phyloP scores from a whole-genome alignment of 352 stramenopile species.

The Plasmopara halstedii region DNA sequence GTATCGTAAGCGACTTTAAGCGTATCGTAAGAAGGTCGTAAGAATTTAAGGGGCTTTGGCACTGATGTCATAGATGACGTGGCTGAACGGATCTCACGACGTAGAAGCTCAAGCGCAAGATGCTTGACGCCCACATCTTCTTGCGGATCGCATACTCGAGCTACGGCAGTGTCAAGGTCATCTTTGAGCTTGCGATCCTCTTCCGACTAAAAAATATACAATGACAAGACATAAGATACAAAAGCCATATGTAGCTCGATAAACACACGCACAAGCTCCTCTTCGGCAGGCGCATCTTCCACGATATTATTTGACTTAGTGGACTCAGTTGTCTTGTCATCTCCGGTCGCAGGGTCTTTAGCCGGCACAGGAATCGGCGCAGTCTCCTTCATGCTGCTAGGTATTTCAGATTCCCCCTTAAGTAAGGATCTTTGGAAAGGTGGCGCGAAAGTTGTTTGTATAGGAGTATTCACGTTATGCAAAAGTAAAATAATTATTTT shows the following conservation, averaged over 20 bases:
- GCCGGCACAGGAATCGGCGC: conserved; percentile 46
- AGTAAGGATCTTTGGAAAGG: conserved; percentile 16
- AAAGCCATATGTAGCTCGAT: not conserved
- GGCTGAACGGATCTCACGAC: conserved; percentile 93
- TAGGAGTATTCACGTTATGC: no score
- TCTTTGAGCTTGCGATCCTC: conserved; percentile 92
- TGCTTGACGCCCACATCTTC: conserved; percentile 68
- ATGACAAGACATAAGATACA: not conserved
- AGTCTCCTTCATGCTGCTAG: conserved; percentile 60
- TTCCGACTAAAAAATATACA: conserved; percentile 52
- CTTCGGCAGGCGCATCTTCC: conserved; percentile 30
- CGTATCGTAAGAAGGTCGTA: conserved; percentile 92
- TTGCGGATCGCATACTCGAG: conserved; percentile 53
- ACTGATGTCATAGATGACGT: conserved; percentile 99
- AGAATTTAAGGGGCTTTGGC: conserved; percentile 99
- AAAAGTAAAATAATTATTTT: no score
- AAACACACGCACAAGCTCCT: conserved; percentile 54
- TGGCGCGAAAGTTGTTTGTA: conserved; percentile 6
- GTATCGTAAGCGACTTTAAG: conserved; percentile 83
- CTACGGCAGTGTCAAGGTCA: conserved; percentile 86
- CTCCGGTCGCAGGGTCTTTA: conserved; percentile 44
- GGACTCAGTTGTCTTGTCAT: conserved; percentile 28
- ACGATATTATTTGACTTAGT: conserved; percentile 21
- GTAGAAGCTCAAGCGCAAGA: conserved; percentile 93
- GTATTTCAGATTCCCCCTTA: conserved; percentile 14